Base-by-base conservation (phyloP, 768 basidiomycete species). In the Lactarius vividus region DNA sequence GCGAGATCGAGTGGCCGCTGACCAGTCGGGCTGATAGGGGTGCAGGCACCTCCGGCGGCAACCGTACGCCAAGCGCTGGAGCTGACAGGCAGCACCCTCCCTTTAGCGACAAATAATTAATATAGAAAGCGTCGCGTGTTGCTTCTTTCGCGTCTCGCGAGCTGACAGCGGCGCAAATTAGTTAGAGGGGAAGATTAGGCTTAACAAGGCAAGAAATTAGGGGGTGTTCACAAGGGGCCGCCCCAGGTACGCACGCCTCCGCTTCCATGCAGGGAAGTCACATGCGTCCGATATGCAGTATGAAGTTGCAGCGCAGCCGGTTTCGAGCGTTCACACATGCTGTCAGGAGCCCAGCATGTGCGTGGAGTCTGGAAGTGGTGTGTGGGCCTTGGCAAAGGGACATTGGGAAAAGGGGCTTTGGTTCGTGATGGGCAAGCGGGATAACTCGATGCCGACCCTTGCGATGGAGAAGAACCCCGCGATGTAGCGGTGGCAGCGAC, bases 221-320 rank as follows among this genome's bases (percentile, higher is more conserved):
- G 64, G 46, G 64, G 59, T 39, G 59, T 44, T 35, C 64, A 61
- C 54, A 35, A 65, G 37, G 58, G n/a, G 13, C 23, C 37, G 33
- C 28, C 7, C 39, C 57, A 59, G 52, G 57, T 20, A 54, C 63
- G 28, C 26, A 59, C 20, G 9, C 28, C 35, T 23, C 46, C n/a
- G 46, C 46, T 46, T 49, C 49, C n/a, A 49, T 15, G 26, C 37
- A 20, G n/a, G 42, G 46, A 28, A 5, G 18, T 55, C 59, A 46
- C 59, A 39, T 10, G 42, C 31, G 15, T 44, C 35, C 55, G 1
- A 20, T 26, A 31, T 26, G 26, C 33, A 26, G 26, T 13, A 0
- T 18, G 11, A 2, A 20, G 20, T 54, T n/a, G 35, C 11, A 35
- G 33, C 33, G 33, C 23, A 33, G 44, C 23, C 42, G 23, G 10